These are phyloP conservation scores for Cercospora zeae-maydis DNA, from an alignment of 2,329 filamentous ascomycete genomes.

Conservation along the genomic window DNA sequence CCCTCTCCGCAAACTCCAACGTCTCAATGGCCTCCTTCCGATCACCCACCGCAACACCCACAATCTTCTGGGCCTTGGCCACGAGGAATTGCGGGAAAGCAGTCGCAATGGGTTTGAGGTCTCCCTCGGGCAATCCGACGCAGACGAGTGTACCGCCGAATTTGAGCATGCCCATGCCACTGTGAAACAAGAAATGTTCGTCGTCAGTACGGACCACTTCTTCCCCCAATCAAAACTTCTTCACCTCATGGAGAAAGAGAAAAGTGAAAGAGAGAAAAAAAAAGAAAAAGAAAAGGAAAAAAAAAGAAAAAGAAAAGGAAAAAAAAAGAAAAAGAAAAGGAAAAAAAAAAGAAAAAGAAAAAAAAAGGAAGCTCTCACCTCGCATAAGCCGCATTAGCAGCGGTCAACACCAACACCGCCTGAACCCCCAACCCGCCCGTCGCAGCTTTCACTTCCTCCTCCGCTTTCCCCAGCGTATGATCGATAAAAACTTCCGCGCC, in stretches of 20 bases:
- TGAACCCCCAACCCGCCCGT: slow-evolving; percentile 59
- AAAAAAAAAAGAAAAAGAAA: too few relatives aligned
- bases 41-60: slow-evolving; percentile 47
- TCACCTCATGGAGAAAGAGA: background rate
- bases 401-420: slow-evolving; percentile 56
- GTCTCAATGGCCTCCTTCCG: slow-evolving; percentile 50
- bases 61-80: slow-evolving; percentile 43
- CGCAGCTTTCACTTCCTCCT: slow-evolving; percentile 54
- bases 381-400: slow-evolving; percentile 48
- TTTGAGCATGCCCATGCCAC: slow-evolving; percentile 40
- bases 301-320: background rate
- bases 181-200: slow-evolving; percentile 4
- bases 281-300: background rate
- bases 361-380: too few relatives aligned
- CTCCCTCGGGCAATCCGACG: slow-evolving; percentile 46
- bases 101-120: slow-evolving; percentile 44
- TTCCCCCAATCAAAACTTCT: too few relatives aligned
- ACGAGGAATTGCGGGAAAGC: slow-evolving; percentile 43
- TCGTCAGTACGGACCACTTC: too few relatives aligned
- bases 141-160: slow-evolving; percentile 45
- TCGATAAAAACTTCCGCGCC: slow-evolving; percentile 66
- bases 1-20: slow-evolving; percentile 45
- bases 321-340: background rate
- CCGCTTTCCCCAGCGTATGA: slow-evolving; percentile 53
- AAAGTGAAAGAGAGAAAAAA: background rate